A percentile compares a stretch with the other conserved stretches of the same genome.
Conservation (phyloP, 2,329 filamentous ascomycete genomes). For the Exophiala bonariae region DNA sequence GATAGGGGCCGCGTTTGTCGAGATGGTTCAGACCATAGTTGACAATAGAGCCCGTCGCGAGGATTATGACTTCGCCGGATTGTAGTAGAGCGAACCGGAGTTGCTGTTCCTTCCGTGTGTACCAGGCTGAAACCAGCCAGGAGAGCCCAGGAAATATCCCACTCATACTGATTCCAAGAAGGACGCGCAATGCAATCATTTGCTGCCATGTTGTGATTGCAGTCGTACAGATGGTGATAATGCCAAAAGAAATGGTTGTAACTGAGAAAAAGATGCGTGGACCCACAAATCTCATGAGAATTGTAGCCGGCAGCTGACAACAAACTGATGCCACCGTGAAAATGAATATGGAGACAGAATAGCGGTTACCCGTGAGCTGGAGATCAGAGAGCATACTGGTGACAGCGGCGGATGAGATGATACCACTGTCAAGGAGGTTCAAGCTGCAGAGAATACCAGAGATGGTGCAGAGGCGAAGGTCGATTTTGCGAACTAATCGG, state of each 20-base stretch:
- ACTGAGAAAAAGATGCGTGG: slow-evolving; percentile 63
- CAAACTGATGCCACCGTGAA: slow-evolving; percentile 68
- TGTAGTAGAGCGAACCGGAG: slow-evolving; percentile 21
- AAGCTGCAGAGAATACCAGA: slow-evolving; percentile 69
- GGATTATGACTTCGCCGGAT: slow-evolving; percentile 51
- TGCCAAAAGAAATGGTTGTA: slow-evolving; percentile 61
- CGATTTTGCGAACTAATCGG: slow-evolving; percentile 62
- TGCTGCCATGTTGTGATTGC: slow-evolving; percentile 68
- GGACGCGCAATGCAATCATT: slow-evolving; percentile 67
- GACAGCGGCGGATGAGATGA: slow-evolving; percentile 68
- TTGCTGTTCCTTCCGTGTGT: slow-evolving; percentile 47
- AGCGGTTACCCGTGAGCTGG: slow-evolving; percentile 63
- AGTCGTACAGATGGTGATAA: slow-evolving; percentile 68
- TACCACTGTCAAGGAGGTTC: slow-evolving; percentile 68
- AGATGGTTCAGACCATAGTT: slow-evolving; percentile 69
- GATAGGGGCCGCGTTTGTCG: slow-evolving; percentile 50
- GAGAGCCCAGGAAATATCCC: slow-evolving; percentile 47
- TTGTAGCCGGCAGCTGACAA: slow-evolving; percentile 68
- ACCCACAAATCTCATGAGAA: slow-evolving; percentile 65
- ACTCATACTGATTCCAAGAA: slow-evolving; percentile 64
- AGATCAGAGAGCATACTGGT: slow-evolving; percentile 68
- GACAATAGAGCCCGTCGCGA: slow-evolving; percentile 66
- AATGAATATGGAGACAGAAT: slow-evolving; percentile 71
- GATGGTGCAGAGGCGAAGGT: slow-evolving; percentile 68
- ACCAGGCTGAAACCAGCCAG: slow-evolving; percentile 57